phyloP scores from a whole-genome alignment of 805 yeast genomes.

The Millerozyma miso region DNA sequence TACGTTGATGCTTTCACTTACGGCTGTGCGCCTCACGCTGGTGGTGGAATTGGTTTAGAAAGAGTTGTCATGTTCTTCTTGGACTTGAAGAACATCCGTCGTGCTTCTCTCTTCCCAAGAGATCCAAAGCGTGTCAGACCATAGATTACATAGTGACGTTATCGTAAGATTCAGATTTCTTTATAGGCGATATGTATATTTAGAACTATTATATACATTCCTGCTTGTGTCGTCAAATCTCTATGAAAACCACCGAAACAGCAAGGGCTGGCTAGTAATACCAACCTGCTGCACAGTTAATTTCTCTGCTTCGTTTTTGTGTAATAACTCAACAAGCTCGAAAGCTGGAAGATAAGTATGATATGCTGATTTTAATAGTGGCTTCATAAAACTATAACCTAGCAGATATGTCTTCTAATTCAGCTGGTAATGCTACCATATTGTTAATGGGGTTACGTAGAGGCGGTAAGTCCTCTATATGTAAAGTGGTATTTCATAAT shows the following conservation, averaged over 20 bases:
- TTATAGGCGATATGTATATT: no score
- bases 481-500: constrained; percentile 92
- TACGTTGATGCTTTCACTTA: constrained; percentile 88
- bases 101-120: constrained; percentile 99
- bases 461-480: constrained; percentile 92
- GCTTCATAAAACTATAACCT: background rate
- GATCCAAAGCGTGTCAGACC: constrained; percentile 95
- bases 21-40: constrained; percentile 99
- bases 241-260: no score
- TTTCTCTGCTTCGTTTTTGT: background rate
- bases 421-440: constrained; percentile 70
- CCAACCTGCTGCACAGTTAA: no score
- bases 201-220: no score
- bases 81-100: constrained; percentile 94
- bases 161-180: no score
- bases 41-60: constrained; percentile 99
- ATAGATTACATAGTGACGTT: constrained; percentile 21
- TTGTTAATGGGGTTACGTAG: constrained; percentile 84
- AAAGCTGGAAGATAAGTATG: background rate
- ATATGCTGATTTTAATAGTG: background rate
- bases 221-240: no score
- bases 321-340: background rate
- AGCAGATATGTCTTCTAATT: background rate
- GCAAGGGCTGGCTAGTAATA: no score
- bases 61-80: constrained; percentile 98